Conservation (phyloP, 2,329 filamentous ascomycete genomes). For the Paraconiothyrium sp. region DNA sequence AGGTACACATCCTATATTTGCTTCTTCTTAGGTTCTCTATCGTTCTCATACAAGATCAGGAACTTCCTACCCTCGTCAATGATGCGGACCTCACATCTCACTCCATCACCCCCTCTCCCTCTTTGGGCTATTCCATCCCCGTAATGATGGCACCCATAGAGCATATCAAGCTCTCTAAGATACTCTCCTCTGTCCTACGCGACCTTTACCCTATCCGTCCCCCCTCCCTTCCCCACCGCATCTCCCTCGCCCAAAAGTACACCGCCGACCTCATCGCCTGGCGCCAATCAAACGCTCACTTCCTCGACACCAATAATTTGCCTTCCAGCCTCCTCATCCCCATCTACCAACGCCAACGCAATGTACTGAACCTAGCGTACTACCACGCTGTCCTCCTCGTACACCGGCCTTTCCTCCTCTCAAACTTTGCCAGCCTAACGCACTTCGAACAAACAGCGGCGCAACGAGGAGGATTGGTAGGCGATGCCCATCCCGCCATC, state of each 20-base stretch:
- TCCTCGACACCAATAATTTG: constrained; percentile 56
- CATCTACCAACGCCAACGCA: constrained; percentile 63
- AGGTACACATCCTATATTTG: constrained; percentile 50
- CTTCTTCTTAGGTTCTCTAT: background rate
- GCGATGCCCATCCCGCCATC: background rate
- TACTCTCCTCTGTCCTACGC: constrained; percentile 56
- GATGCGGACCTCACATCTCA: constrained; percentile 42
- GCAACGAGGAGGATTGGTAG: background rate
- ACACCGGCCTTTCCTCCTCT: constrained; percentile 64
- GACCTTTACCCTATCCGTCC: constrained; percentile 56
- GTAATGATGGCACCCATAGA: constrained; percentile 58
- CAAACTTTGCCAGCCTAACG: constrained; percentile 51
- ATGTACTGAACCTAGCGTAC: constrained; percentile 63
- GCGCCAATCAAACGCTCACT: constrained; percentile 56
- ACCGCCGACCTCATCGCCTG: constrained; percentile 56
- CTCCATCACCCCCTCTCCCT: constrained; percentile 38
- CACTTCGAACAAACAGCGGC: constrained; percentile 30
- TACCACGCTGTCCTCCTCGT: constrained; percentile 66
- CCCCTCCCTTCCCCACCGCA: constrained; percentile 41
- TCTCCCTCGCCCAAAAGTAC: constrained; percentile 54
- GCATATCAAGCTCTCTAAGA: constrained; percentile 57
- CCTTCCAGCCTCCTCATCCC: constrained; percentile 57
- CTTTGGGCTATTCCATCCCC: constrained; percentile 33
- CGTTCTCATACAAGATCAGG: constrained; percentile 32
- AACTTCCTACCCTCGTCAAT: constrained; percentile 47